Evolutionary conservation across 306 rosid genomes (phyloP).

Genomic region (Quercus mongolica): DNA sequence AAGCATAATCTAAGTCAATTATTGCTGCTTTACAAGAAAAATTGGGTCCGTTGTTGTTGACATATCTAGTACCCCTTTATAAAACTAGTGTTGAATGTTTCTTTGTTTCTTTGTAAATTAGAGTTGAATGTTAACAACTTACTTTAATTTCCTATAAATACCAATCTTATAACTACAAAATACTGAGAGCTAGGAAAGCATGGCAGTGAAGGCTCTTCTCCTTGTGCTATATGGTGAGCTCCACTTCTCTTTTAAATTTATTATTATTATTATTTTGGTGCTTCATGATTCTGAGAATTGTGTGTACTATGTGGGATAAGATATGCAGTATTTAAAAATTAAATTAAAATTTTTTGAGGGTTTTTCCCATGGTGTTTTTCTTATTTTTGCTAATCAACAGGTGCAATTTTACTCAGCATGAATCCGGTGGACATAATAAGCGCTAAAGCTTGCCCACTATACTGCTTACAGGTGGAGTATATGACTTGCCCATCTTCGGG

Average conservation of each 20-base stretch:
- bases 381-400: background rate
- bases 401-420: background rate
- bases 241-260: background rate
- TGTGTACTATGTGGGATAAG: too few relatives aligned
- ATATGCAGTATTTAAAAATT: too few relatives aligned
- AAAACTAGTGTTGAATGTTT: too few relatives aligned
- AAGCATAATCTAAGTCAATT: too few relatives aligned
- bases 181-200: background rate
- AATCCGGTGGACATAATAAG: background rate
- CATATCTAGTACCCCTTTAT: too few relatives aligned
- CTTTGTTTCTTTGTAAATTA: background rate
- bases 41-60: too few relatives aligned
- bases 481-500: conserved; percentile 2
- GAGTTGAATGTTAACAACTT: background rate
- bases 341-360: too few relatives aligned
- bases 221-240: background rate
- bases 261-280: background rate
- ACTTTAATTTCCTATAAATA: background rate
- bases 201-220: background rate
- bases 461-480: background rate
- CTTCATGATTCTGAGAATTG: background rate
- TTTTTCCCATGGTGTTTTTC: background rate
- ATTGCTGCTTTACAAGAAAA: too few relatives aligned
- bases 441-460: background rate
- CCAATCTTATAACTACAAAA: background rate